Base-by-base conservation (phyloP, 208 protist species). In the Leishmania martiniquensis region DNA sequence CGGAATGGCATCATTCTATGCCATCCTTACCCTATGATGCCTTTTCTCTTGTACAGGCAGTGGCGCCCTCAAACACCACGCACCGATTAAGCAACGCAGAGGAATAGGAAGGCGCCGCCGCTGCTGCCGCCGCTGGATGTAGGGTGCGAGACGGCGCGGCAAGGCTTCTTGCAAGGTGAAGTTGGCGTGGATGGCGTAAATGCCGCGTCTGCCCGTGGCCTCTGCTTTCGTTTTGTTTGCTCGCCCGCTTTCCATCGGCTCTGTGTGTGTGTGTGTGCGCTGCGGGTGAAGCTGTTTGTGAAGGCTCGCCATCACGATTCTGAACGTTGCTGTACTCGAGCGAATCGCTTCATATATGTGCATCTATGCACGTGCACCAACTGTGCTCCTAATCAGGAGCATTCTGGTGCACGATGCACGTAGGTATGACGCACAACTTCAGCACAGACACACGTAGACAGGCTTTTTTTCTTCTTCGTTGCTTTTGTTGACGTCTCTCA, bases 311-410 rank as follows among this genome's bases (percentile, higher is more conserved):
- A n/a, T 55, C 20, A 55, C 52, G 20, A n/a, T 22, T n/a, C 5
- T n/a, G 3, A 20, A 55, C 0, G 20, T 55, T 22, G 52, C 52
- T 55, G 52, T 55, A 0, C 52, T 55, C 4, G 20, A 13, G 52
- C 32, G 37, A 34, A 7, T 25, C 17, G 4, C 17, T 66, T 25
- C 32, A 66, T 80, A 75, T 80, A 80, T 80, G 63, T 80, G 63
- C 15, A 72, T 78, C 71, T 78, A 60, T 78, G 52, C 39, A 71
- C 52, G 34, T 72, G 52, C n/a, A n/a, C n/a, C n/a, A n/a, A n/a
- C n/a, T n/a, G n/a, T n/a, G n/a, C n/a, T n/a, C n/a, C n/a, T n/a
- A n/a, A n/a, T n/a, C n/a, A n/a, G n/a, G n/a, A n/a, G n/a, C n/a
- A n/a, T n/a, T n/a, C n/a, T n/a, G n/a, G n/a, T n/a, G n/a, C n/a